phyloP scores from a whole-genome alignment of 768 basidiomycete genomes.

The Lactarius akahatsu region DNA sequence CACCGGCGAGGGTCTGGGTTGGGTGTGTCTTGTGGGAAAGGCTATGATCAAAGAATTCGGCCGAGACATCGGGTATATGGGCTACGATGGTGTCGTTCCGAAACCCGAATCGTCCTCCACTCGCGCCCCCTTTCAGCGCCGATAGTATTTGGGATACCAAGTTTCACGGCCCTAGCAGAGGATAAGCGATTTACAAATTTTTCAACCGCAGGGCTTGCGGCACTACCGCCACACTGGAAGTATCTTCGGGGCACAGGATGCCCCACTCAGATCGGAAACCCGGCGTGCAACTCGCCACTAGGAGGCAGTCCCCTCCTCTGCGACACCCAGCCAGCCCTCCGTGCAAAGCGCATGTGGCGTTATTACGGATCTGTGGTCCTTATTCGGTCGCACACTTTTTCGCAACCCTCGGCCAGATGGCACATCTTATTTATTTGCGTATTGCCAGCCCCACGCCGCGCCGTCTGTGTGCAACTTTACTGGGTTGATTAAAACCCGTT shows the following conservation, averaged over 20 bases:
- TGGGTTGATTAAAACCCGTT: slow-evolving; percentile 4
- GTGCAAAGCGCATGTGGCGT: slow-evolving; percentile 6
- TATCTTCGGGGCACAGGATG: slow-evolving; percentile 5
- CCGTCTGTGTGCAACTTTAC: slow-evolving; percentile 16
- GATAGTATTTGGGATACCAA: slow-evolving; percentile 18
- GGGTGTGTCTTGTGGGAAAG: slow-evolving; percentile 86
- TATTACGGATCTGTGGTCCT: slow-evolving; percentile 17
- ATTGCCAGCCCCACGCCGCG: slow-evolving; percentile 16
- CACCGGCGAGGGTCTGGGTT: slow-evolving; percentile 76
- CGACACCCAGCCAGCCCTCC: slow-evolving; percentile 5
- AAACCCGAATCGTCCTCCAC: slow-evolving; percentile 47
- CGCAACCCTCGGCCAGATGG: slow-evolving; percentile 4
- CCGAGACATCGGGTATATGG: slow-evolving; percentile 68
- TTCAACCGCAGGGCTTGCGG: background rate
- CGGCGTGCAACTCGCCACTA: slow-evolving; percentile 5
- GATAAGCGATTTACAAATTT: slow-evolving; percentile 6
- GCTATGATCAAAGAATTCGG: slow-evolving; percentile 85
- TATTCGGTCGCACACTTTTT: slow-evolving; percentile 6
- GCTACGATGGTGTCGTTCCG: slow-evolving; percentile 69
- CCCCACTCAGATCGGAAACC: slow-evolving; percentile 15
- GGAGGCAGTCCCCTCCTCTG: slow-evolving; percentile 1
- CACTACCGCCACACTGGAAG: slow-evolving; percentile 3
- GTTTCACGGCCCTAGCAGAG: background rate
- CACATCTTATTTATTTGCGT: slow-evolving; percentile 26
- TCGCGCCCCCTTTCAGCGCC: slow-evolving; percentile 20